Percentiles rank a stretch among this genome's conserved stretches.
These are phyloP conservation scores for Periconia sp. DNA, from an alignment of 2,329 filamentous ascomycete genomes.

Conservation along the genomic window DNA sequence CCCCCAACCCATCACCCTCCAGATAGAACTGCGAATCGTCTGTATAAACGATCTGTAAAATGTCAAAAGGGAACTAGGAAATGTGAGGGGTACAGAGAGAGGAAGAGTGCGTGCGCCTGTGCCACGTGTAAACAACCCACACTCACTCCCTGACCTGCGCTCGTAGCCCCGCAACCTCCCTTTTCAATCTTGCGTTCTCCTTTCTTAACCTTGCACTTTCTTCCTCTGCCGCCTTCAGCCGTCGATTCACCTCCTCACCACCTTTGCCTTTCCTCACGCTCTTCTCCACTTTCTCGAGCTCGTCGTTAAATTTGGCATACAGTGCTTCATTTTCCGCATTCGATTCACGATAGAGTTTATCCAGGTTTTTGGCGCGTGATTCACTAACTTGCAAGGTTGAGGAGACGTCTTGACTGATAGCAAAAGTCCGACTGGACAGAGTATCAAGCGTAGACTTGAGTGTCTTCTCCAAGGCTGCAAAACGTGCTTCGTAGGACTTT, in stretches of 20 bases:
- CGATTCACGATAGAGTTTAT: constrained; percentile 84
- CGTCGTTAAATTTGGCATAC: constrained; percentile 90
- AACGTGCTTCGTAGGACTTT: constrained; percentile 54
- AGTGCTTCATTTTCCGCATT: constrained; percentile 90
- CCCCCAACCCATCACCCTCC: background rate
- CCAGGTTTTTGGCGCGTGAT: constrained; percentile 76
- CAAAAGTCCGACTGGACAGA: constrained; percentile 33
- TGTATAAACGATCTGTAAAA: background rate
- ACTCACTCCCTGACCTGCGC: constrained; percentile 51
- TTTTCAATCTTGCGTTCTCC: constrained; percentile 80
- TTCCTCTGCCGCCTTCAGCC: constrained; percentile 73
- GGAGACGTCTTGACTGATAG: constrained; percentile 71
- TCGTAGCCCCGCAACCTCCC: constrained; percentile 72
- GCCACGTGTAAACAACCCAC: background rate
- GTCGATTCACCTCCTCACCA: constrained; percentile 73
- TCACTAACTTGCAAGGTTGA: constrained; percentile 73
- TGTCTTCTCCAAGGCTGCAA: constrained; percentile 68
- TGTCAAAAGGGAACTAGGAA: constrained; percentile 1
- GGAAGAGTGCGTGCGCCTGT: background rate
- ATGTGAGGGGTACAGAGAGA: background rate
- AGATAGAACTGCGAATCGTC: background rate
- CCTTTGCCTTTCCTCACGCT: constrained; percentile 70
- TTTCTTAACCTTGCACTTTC: constrained; percentile 77
- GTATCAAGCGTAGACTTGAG: constrained; percentile 54
- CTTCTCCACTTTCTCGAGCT: constrained; percentile 79